Evolutionary conservation across 805 yeast genomes (phyloP), one percentile per base, ranked within the genome.

Genomic region (Candida jianshihensis): DNA sequence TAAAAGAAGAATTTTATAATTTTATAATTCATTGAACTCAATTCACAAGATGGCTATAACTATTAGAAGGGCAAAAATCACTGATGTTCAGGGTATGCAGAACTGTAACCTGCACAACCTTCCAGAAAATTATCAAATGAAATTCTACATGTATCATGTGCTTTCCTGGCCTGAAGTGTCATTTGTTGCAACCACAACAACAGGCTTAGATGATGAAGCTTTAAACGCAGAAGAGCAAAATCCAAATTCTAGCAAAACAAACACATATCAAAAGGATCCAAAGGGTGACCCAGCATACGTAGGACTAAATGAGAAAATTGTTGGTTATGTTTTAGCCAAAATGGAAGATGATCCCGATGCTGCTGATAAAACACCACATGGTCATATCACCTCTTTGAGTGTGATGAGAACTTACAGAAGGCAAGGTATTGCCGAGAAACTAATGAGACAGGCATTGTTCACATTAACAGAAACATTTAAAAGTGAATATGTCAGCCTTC

Each of bases 91-190:
- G 61, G 92, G 92, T 15, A 92, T 90, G 89, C 98, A 90, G 59
- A 88, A 87, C 68, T 92, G 95, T 43, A 89, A 89, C 57, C 65
- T 89, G 58, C 82, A 82, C 46, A 90, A 90, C 54, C 67, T 92
- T 42, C 98, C 98, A 6, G 98, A 92, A 59, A 92, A 92, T 63
- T 92, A 92, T 57, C 81, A 84, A 45, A 65, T 89, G 60, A 88
- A 89, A 59, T 92, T 88, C 63, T 92, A 92, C 63, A 73, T 92
- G 71, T 92, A 92, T 61, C 98, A 92, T 61, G 73, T 87, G 8
- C 64, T 90, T 35, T 81, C 97, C 26, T 92, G 98, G 98, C 98
- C 98, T 2, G 95, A 90, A 57, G 94, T 95, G 12, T 85, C 96
- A 28, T 92, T 80, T 64, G 97, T 92, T 26, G 98, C 98, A 14